Evolutionary conservation across 148 eudicot genomes (phyloP).

Genomic region (Rhododendron williamsianum): DNA sequence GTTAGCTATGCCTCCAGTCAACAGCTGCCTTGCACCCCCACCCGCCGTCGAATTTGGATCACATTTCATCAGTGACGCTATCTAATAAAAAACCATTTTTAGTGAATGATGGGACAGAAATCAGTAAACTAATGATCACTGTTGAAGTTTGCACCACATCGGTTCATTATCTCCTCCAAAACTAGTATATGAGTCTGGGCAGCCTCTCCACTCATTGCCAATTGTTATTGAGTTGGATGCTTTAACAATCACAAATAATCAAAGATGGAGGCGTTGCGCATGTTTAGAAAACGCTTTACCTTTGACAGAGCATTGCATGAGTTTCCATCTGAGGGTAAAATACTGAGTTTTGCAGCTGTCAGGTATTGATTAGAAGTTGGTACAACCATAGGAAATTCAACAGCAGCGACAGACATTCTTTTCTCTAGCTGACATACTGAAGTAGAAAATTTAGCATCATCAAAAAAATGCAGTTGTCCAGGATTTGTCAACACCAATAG

Average conservation of each 20-base stretch:
- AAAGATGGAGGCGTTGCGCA: background rate
- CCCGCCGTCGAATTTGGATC: slow-evolving; percentile 19
- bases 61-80: slow-evolving; percentile 11
- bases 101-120: background rate
- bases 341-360: slow-evolving; percentile 44
- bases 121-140: slow-evolving; percentile 5
- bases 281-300: slow-evolving; percentile 20
- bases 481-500: slow-evolving; percentile 70
- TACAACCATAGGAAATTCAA: slow-evolving; percentile 38
- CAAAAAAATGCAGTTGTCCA: slow-evolving; percentile 49
- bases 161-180: background rate
- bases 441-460: slow-evolving; percentile 34
- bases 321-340: slow-evolving; percentile 26
- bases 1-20: slow-evolving; percentile 54
- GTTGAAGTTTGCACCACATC: background rate
- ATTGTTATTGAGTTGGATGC: background rate
- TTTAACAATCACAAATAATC: slow-evolving; percentile 1
- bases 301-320: slow-evolving; percentile 18
- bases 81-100: slow-evolving; percentile 21
- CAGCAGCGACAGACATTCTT: slow-evolving; percentile 33
- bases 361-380: slow-evolving; percentile 54
- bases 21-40: slow-evolving; percentile 40
- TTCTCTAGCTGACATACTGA: slow-evolving; percentile 38
- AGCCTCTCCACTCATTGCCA: background rate
- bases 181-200: background rate